Evolutionary conservation across 208 protist genomes (phyloP).

Genomic region (Crithidia brevicula): DNA sequence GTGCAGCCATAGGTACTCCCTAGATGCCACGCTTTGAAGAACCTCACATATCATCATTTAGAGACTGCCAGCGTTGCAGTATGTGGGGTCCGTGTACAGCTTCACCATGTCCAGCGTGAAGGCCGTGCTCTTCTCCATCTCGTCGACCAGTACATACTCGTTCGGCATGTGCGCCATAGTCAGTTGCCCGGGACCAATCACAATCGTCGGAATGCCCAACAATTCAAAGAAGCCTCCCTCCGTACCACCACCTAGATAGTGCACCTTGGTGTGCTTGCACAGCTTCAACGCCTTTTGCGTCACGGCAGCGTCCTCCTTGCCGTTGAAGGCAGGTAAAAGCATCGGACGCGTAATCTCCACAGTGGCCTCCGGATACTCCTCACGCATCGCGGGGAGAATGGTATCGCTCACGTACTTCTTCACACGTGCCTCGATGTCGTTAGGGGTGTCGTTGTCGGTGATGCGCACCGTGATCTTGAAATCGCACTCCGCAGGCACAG

Average conservation of each 20-base stretch:
- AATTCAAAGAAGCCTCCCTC: conserved; percentile 51
- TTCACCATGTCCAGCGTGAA: conserved; percentile 28
- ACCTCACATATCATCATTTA: too few relatives aligned
- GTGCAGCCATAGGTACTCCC: too few relatives aligned
- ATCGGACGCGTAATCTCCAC: conserved; percentile 13
- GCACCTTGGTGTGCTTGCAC: not conserved
- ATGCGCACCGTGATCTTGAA: conserved; percentile 38
- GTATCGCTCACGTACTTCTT: conserved; percentile 31
- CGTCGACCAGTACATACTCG: conserved; percentile 35
- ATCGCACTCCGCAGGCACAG: conserved; percentile 41
- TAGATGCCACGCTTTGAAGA: too few relatives aligned
- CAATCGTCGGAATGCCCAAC: conserved; percentile 40
- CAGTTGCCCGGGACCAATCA: conserved; percentile 45
- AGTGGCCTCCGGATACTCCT: conserved; percentile 29
- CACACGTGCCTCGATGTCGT: conserved; percentile 22
- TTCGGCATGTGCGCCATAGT: conserved; percentile 44
- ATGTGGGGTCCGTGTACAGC: too few relatives aligned
- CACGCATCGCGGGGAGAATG: conserved; percentile 32
- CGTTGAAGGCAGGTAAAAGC: conserved; percentile 23
- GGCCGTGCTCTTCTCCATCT: conserved; percentile 14
- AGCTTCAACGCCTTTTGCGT: conserved; percentile 19
- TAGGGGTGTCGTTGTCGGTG: conserved; percentile 8
- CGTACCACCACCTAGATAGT: conserved; percentile 31
- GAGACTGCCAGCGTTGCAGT: too few relatives aligned
- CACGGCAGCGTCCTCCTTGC: conserved; percentile 35